Evolutionary conservation across 495 filamentous ascomycete genomes (phyloP), one percentile per base, ranked within the genome.

Genomic region (Hypomontagnella submonticulosa): DNA sequence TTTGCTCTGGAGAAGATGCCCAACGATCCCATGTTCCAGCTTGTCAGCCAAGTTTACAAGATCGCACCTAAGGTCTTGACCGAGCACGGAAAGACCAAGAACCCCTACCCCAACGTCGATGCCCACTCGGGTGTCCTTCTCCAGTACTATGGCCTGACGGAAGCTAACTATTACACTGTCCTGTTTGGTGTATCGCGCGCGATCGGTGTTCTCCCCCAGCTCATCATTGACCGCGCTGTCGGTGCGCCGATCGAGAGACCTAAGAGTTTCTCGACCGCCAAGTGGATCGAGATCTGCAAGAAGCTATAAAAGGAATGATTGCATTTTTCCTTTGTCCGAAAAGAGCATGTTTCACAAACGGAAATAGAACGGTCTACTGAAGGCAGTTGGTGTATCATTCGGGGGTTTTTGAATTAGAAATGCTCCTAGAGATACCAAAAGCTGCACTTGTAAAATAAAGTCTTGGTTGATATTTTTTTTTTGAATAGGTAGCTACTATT

Each of bases 71-170:
- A 90, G 74, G 95, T 99, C 59, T 83, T 99, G 71, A 98, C 96
- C 61, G 94, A 98, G 86, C 95, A 99, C 83, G 95, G 95, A 81
- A 99, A 99, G 91, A 96, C 92, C 80, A 96, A 96, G 90, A 95
- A 96, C 89, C 71, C 77, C 43, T 78, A 53, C 70, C 71, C 71
- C 63, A 78, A 78, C 71, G 75, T 83, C 53, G 77, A 80, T 61
- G 80, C 81, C 61, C 95, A 99, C 89, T 96, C 92, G 38, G 95
- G 95, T 84, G 95, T 98, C 67, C 92, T 99, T 67, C 90, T 99
- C 55, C 96, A 99, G 84, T 97, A 99, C 87, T 99, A 99, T 80
- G 95, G 95, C 71, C 84, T 99, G 78, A 98, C 90, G 61, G 94
- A 99, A 85, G 89, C 95, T 77, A 97, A 89, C 89, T 99, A 95